These are phyloP conservation scores for Xylariomycetidae sp. DNA, from an alignment of 2,329 filamentous ascomycete species.

Conservation along the genomic window DNA sequence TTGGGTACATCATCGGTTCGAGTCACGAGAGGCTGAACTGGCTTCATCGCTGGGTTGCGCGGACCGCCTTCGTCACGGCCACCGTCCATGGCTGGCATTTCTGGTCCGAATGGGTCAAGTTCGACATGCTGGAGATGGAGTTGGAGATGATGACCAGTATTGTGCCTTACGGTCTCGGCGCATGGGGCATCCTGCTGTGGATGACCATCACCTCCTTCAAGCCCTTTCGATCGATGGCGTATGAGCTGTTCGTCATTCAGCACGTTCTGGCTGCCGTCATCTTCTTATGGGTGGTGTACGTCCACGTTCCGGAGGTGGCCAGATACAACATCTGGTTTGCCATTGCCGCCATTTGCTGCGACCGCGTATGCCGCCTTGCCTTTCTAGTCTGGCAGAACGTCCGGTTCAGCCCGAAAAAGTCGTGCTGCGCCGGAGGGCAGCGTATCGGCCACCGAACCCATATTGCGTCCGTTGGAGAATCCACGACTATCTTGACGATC, in stretches of 20 bases:
- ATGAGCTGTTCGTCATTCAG: constrained; percentile 65
- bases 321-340: constrained; percentile 61
- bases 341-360: constrained; percentile 55
- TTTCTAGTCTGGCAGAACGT: constrained; percentile 49
- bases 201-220: constrained; percentile 56
- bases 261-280: constrained; percentile 57
- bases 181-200: constrained; percentile 62
- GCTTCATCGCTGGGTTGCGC: constrained; percentile 66
- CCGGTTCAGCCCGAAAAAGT: constrained; percentile 33
- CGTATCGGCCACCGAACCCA: constrained; percentile 48
- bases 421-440: constrained; percentile 40
- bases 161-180: constrained; percentile 60
- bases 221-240: constrained; percentile 58
- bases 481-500: constrained; percentile 52
- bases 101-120: constrained; percentile 55
- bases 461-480: constrained; percentile 41
- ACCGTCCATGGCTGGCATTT: constrained; percentile 67
- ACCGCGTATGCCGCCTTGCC: constrained; percentile 48
- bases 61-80: constrained; percentile 62
- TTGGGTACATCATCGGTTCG: constrained; percentile 56
- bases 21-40: constrained; percentile 67
- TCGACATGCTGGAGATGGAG: constrained; percentile 53
- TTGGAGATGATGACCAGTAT: constrained; percentile 53
- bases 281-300: constrained; percentile 57
- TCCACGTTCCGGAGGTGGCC: constrained; percentile 55